phyloP scores from a whole-genome alignment of 1,139 yeast genomes.

The Yamadazyma diddensiae region DNA sequence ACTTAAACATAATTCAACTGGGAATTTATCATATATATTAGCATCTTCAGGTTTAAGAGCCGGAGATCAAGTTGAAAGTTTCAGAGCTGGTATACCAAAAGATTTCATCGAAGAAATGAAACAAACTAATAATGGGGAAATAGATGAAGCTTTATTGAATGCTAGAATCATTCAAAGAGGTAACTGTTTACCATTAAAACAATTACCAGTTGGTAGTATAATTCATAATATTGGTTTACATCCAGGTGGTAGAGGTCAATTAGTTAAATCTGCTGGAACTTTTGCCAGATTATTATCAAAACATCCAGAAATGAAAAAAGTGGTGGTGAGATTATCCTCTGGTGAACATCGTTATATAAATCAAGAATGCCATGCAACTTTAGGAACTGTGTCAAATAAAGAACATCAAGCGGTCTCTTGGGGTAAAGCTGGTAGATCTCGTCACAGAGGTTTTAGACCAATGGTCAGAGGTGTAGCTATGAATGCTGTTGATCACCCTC shows the following conservation, averaged over 20 bases:
- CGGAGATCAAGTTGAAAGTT: constrained; percentile 89
- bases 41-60: constrained; percentile 93
- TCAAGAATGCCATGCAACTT: constrained; percentile 85
- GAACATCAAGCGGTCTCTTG: constrained; percentile 86
- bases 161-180: constrained; percentile 90
- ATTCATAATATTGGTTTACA: constrained; percentile 82
- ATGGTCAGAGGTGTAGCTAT: constrained; percentile 97
- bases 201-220: constrained; percentile 93
- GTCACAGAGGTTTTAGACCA: constrained; percentile 93
- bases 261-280: constrained; percentile 93
- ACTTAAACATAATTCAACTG: constrained; percentile 61
- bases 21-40: constrained; percentile 69
- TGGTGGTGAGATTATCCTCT: constrained; percentile 76
- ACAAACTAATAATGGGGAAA: constrained; percentile 60
- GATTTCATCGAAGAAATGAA: constrained; percentile 71
- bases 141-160: constrained; percentile 89
- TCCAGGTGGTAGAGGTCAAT: constrained; percentile 81
- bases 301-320: constrained; percentile 65
- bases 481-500: constrained; percentile 98
- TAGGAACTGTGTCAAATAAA: constrained; percentile 92
- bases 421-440: constrained; percentile 97
- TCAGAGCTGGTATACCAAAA: constrained; percentile 82
- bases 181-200: constrained; percentile 84
- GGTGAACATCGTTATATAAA: constrained; percentile 94
- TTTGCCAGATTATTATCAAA: constrained; percentile 87